Percentiles rank a stretch among this genome's conserved stretches.
Evolutionary conservation across 1,284 basidiomycete genomes (phyloP).

Genomic region (Malassezia vespertilionis): DNA sequence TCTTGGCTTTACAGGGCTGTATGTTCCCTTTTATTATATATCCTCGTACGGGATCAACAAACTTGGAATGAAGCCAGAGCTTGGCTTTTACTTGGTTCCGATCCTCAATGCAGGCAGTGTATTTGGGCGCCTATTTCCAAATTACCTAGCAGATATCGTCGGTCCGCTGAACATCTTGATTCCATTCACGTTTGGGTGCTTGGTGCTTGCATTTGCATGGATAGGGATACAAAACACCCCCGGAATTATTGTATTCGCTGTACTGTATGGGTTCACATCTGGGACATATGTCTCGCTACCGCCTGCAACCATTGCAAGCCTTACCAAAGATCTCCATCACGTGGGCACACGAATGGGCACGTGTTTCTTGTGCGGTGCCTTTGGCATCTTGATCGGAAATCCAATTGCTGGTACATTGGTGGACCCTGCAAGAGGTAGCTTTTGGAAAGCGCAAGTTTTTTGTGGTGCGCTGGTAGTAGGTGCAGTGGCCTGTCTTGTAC

Average conservation of each 20-base stretch:
- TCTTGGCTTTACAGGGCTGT: conserved; percentile 28
- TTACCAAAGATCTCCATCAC: conserved; percentile 10
- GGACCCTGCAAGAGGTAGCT: conserved; percentile 1
- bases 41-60: not conserved
- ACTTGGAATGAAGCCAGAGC: not conserved
- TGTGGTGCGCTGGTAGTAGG: not conserved
- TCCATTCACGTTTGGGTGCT: conserved; percentile 31
- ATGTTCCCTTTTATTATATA: conserved; percentile 26
- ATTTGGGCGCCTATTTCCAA: conserved; percentile 46
- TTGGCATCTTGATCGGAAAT: conserved; percentile 21
- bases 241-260: conserved; percentile 21
- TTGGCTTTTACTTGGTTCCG: conserved; percentile 23
- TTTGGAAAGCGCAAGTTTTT: conserved; percentile 15
- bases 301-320: conserved; percentile 9
- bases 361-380: not conserved
- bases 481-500: not conserved
- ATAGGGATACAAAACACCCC: conserved; percentile 3
- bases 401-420: conserved; percentile 21
- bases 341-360: conserved; percentile 4
- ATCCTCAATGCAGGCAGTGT: conserved; percentile 31
- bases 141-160: conserved; percentile 40
- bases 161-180: conserved; percentile 47
- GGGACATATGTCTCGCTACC: conserved; percentile 30
- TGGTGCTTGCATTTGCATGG: conserved; percentile 28
- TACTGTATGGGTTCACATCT: conserved; percentile 30